Percentiles rank a stretch among this genome's conserved stretches.
Conservation (phyloP, 495 filamentous ascomycete genomes). For the Glutinoglossum americanum region DNA sequence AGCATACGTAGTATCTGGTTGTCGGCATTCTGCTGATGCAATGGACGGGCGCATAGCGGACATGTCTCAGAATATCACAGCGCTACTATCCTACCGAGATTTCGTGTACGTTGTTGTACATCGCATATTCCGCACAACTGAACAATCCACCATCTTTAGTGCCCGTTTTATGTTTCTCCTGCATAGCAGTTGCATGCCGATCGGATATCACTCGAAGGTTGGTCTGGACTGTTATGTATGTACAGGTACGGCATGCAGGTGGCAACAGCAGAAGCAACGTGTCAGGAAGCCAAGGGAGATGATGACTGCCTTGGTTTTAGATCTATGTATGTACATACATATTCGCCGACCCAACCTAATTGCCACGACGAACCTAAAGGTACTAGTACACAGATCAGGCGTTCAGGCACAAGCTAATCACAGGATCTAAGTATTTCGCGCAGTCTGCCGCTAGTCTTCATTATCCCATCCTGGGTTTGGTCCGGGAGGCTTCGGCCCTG, state of each 20-base stretch:
- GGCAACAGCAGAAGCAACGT: not conserved
- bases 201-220: not conserved
- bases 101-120: not conserved
- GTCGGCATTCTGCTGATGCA: not conserved
- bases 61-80: too few species aligned
- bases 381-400: constrained; percentile 1
- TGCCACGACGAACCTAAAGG: not conserved
- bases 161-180: not conserved
- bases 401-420: not conserved
- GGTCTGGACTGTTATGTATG: not conserved
- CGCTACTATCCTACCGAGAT: not conserved
- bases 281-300: not conserved
- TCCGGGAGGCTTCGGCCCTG: constrained; percentile 73
- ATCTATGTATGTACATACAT: not conserved
- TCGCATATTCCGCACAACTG: not conserved
- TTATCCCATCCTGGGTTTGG: constrained; percentile 98
- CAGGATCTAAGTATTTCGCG: not conserved
- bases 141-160: not conserved
- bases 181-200: not conserved
- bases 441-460: constrained; percentile 31
- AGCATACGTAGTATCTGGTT: not conserved
- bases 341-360: not conserved
- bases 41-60: too few species aligned
- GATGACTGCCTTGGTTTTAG: not conserved
- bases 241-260: not conserved